These are phyloP conservation scores for Exophiala alcalophila DNA, from an alignment of 2,329 filamentous ascomycete species.

Conservation along the genomic window DNA sequence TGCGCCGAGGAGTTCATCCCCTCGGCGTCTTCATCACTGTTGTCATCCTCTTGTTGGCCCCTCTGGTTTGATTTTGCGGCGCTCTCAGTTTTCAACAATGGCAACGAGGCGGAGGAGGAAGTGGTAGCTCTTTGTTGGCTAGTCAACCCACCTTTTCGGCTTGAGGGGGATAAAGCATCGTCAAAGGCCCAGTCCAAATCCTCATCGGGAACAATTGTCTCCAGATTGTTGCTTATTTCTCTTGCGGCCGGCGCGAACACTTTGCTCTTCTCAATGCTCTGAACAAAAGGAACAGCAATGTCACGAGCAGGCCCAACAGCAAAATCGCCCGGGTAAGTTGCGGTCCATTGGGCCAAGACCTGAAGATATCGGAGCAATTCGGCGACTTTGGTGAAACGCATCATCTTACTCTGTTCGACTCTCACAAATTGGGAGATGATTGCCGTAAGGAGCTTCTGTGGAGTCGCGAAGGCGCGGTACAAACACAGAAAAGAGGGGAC, in stretches of 20 bases:
- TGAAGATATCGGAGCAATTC: constrained; percentile 80
- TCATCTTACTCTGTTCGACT: constrained; percentile 69
- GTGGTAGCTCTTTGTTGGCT: constrained; percentile 16
- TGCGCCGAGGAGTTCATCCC: constrained; percentile 37
- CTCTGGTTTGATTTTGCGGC: constrained; percentile 32
- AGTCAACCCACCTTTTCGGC: constrained; percentile 9
- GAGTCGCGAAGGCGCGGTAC: constrained; percentile 89
- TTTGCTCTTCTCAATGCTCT: constrained; percentile 68
- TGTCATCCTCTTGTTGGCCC: constrained; percentile 38
- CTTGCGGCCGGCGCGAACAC: constrained; percentile 78
- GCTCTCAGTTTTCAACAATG: constrained; percentile 9
- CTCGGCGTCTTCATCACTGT: constrained; percentile 23
- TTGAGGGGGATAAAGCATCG: constrained; percentile 51
- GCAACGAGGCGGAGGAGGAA: constrained; percentile 18
- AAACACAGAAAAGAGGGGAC: constrained; percentile 83
- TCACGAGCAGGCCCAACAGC: constrained; percentile 71
- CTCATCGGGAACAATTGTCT: constrained; percentile 77
- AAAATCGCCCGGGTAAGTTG: constrained; percentile 88
- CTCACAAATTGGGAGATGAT: constrained; percentile 63
- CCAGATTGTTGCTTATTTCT: constrained; percentile 77
- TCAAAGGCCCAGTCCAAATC: constrained; percentile 88
- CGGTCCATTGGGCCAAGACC: constrained; percentile 84
- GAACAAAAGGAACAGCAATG: constrained; percentile 71
- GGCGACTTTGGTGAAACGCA: constrained; percentile 72
- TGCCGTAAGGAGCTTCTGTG: constrained; percentile 70